Evolutionary conservation across 192 early-diverging fungal species (phyloP).

Genomic region (Helicostylum pulchrum): DNA sequence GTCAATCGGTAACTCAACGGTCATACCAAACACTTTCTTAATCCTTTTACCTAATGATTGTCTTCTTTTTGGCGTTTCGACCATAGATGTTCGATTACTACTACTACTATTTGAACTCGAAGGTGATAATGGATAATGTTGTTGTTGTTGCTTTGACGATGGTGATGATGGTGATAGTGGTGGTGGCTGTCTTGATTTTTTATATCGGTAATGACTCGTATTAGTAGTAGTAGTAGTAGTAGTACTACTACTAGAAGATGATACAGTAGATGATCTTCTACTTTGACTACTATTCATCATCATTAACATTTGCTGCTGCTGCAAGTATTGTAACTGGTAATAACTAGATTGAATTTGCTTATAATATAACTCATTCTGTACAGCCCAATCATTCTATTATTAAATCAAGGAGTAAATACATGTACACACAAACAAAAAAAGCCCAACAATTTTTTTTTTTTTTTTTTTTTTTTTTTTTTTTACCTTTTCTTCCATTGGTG

Average conservation of each 20-base stretch:
- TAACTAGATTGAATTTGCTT: conserved; percentile 13
- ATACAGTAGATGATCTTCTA: not conserved
- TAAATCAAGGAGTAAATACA: too few relatives aligned
- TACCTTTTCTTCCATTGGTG: not conserved
- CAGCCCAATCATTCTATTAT: conserved; percentile 6
- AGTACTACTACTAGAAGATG: not conserved
- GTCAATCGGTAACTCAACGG: too few relatives aligned
- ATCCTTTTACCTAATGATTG: conserved; percentile 14
- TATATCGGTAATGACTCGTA: too few relatives aligned
- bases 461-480: too few relatives aligned
- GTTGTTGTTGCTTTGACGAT: not conserved
- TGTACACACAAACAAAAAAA: too few relatives aligned
- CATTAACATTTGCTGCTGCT: conserved; percentile 11
- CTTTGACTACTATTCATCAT: conserved; percentile 10
- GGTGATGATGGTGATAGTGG: conserved; percentile 8
- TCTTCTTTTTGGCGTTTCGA: conserved; percentile 14
- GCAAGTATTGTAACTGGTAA: conserved; percentile 10
- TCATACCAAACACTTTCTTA: conserved; percentile 9
- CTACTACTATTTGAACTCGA: not conserved
- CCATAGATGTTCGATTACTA: not conserved
- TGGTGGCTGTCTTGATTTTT: not conserved
- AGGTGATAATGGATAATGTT: not conserved
- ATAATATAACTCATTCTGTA: conserved; percentile 6
- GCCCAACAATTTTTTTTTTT: too few relatives aligned
- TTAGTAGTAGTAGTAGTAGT: too few relatives aligned